These are phyloP conservation scores for Irineochytrium annulatum DNA, from an alignment of 192 early-diverging fungal species.

Conservation along the genomic window DNA sequence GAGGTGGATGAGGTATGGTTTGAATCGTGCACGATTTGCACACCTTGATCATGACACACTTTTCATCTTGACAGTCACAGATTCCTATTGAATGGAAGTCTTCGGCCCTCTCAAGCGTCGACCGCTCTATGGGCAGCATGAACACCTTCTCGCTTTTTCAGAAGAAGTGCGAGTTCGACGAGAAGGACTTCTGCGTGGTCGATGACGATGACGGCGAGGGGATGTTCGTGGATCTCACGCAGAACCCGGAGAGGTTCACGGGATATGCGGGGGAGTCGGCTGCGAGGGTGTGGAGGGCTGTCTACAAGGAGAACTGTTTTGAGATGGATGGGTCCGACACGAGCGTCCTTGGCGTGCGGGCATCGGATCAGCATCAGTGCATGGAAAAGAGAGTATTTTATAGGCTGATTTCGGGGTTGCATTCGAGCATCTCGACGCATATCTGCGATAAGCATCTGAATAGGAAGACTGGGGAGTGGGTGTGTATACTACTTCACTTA, in stretches of 20 bases:
- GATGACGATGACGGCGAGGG: conserved; percentile 74
- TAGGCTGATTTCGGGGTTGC: conserved; percentile 65
- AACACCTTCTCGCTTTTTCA: conserved; percentile 31
- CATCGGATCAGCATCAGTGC: conserved; percentile 37
- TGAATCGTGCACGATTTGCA: background rate
- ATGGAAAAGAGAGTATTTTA: conserved; percentile 79
- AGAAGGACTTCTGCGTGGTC: conserved; percentile 83
- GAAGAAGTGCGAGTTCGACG: conserved; percentile 34
- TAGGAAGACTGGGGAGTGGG: conserved; percentile 83
- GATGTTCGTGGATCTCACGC: conserved; percentile 81
- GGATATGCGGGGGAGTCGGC: conserved; percentile 90
- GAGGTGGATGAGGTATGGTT: conserved; percentile 66
- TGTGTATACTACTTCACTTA: conserved; percentile 29
- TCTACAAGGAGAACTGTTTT: conserved; percentile 98
- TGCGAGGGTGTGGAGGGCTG: conserved; percentile 87
- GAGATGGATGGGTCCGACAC: conserved; percentile 41
- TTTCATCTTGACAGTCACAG: conserved; percentile 23
- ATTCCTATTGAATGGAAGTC: conserved; percentile 52
- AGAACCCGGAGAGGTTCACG: conserved; percentile 96
- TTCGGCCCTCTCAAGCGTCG: conserved; percentile 63
- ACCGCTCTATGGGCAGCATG: conserved; percentile 51
- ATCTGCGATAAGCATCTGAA: conserved; percentile 95
- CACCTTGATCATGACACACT: background rate
- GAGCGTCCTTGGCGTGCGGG: background rate
- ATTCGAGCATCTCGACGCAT: conserved; percentile 95